A percentile compares a stretch with the other conserved stretches of the same genome.
phyloP scores from a whole-genome alignment of 257 asterid species.

The Ophiorrhiza pumila region DNA sequence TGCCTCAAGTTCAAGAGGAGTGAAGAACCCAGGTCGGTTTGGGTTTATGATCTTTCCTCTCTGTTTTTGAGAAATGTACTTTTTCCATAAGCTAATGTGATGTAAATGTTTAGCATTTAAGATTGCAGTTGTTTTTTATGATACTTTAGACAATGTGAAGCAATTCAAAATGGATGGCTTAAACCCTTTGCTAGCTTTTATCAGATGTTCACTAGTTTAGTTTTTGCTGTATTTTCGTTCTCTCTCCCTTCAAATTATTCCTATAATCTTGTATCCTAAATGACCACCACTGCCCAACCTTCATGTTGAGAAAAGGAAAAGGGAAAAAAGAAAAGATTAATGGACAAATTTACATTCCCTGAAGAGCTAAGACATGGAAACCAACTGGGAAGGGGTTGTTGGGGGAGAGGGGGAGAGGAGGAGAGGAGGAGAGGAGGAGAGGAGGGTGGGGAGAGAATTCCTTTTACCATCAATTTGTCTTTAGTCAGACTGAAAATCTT shows the following conservation, averaged over 20 bases:
- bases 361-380: background rate
- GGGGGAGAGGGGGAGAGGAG: background rate
- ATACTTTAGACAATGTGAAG: background rate
- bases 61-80: background rate
- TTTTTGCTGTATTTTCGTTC: background rate
- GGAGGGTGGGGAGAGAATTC: background rate
- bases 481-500: background rate
- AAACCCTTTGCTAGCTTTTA: background rate
- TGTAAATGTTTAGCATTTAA: background rate
- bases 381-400: background rate
- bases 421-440: background rate
- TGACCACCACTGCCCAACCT: background rate
- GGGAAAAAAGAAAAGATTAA: background rate
- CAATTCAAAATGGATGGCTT: background rate
- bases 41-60: background rate
- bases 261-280: background rate
- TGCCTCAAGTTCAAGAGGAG: slow-evolving; percentile 70
- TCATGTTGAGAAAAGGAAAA: background rate
- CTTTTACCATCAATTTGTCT: background rate
- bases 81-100: background rate
- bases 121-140: background rate
- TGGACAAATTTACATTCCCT: background rate
- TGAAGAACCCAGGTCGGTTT: slow-evolving; percentile 63
- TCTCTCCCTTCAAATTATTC: background rate
- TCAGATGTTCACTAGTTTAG: background rate